Evolutionary conservation across 139 green algal species (phyloP), one percentile per base, ranked within the genome.

Genomic region (Tetratostichococcus sp.): DNA sequence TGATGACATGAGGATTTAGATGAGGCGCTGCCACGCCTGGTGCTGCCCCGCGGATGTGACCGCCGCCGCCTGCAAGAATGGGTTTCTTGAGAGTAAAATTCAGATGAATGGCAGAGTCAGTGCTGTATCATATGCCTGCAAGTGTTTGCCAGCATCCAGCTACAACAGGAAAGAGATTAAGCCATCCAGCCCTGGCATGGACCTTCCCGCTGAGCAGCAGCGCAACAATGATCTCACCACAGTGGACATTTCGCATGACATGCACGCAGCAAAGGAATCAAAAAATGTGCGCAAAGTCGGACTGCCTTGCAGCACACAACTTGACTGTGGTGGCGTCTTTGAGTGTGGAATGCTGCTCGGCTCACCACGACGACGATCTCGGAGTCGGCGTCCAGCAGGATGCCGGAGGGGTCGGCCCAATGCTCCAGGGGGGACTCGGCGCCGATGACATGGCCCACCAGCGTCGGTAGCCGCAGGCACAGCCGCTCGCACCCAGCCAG

Each of bases 341-440:
- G 58, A 66, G 58, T 11, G n/a, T n/a, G n/a, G n/a, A n/a, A 50
- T 50, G 6, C 8, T 50, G 39, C 11, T 11, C 6, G 8, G 39
- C 80, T 83, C 65, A 85, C 80, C 30, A 85, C 75, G 17, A 91
- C 83, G 25, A 88, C 79, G 57, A 91, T 80, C 76, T 89, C 85
- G 1, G 85, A 79, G 67, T 87, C 77, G 11, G 78, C 80, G 59
- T 91, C 86, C 30, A 32, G 58, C 28, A 74, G 76, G 25, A 86
- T 14, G 17, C 69, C 77, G 17, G 66, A 58, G 4, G 75, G 66
- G 69, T 30, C 31, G 39, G 65, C 72, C 81, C 85, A 71, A 23
- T 11, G 1, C 34, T 23, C 76, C 28, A 91, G 59, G 5, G 87
- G 85, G 57, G 79, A 89, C 66, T 57, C 30, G 21, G 59, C 69